Conservation (phyloP, 106 monocot species). For the Dioscorea zingiberensis region DNA sequence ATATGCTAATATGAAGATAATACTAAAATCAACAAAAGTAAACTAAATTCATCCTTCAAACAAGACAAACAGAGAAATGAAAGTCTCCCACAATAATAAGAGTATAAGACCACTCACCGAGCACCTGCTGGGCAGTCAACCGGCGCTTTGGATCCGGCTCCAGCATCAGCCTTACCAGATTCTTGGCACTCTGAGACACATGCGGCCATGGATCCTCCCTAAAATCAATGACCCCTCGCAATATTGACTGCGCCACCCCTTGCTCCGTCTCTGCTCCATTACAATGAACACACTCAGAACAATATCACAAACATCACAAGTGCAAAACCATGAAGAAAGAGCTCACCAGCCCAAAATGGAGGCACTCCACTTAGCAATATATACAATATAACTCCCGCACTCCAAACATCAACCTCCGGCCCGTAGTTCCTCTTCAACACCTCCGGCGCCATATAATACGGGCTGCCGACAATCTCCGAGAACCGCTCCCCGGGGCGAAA, state of each 20-base stretch:
- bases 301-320: background rate
- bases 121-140: conserved; percentile 49
- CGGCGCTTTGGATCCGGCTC: conserved; percentile 39
- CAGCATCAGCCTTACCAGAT: conserved; percentile 48
- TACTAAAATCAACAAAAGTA: no score
- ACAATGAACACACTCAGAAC: background rate
- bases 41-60: background rate
- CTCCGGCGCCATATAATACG: conserved; percentile 47
- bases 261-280: conserved; percentile 20
- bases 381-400: conserved; percentile 35
- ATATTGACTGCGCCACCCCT: conserved; percentile 38
- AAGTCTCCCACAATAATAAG: background rate
- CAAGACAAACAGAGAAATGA: background rate
- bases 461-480: conserved; percentile 45
- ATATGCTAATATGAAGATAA: no score
- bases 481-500: conserved; percentile 32
- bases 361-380: conserved; percentile 36
- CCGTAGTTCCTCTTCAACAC: conserved; percentile 30
- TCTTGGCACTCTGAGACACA: conserved; percentile 42
- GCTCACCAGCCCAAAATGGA: conserved; percentile 34
- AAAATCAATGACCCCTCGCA: conserved; percentile 37
- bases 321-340: background rate
- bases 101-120: conserved; percentile 22
- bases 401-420: conserved; percentile 37
- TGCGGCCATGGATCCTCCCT: conserved; percentile 53